phyloP scores from a whole-genome alignment of 2,329 filamentous ascomycete species.

The Scedosporium aurantiacum region DNA sequence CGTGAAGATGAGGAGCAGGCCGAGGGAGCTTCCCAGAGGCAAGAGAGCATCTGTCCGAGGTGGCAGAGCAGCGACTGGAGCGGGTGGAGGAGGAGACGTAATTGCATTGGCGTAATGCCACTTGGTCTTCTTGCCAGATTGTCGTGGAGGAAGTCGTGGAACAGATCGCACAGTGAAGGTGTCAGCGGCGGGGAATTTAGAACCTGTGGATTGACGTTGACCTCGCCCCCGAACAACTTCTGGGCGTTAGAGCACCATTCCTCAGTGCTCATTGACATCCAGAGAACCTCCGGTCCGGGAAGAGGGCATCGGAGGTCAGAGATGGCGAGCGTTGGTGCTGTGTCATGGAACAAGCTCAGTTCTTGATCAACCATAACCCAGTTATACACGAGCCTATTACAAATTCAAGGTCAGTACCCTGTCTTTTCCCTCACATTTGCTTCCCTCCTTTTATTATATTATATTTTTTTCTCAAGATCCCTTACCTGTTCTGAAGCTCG shows the following conservation, averaged over 20 bases:
- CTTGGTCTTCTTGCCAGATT: constrained; percentile 40
- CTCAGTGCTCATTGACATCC: constrained; percentile 46
- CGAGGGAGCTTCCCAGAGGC: constrained; percentile 46
- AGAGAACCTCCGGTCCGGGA: constrained; percentile 49
- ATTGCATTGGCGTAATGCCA: constrained; percentile 38
- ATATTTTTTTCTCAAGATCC: constrained; percentile 1
- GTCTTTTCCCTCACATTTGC: neutral
- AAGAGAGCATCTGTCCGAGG: constrained; percentile 52
- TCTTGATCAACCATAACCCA: constrained; percentile 69
- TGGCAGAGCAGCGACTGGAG: constrained; percentile 55
- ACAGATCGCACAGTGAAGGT: constrained; percentile 52
- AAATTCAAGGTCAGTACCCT: neutral
- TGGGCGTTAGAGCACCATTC: constrained; percentile 52
- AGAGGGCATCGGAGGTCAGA: constrained; percentile 55
- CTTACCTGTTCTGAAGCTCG: constrained; percentile 52
- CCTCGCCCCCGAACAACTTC: constrained; percentile 41
- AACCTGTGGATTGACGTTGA: constrained; percentile 38
- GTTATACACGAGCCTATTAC: constrained; percentile 54
- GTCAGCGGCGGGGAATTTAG: constrained; percentile 30
- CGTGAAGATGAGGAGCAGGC: constrained; percentile 28
- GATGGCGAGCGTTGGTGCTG: constrained; percentile 49
- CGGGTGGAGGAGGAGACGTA: constrained; percentile 58
- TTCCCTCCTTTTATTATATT: too few relatives aligned
- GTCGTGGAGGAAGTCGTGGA: constrained; percentile 57
- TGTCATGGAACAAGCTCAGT: constrained; percentile 55